These are phyloP conservation scores for Phaeosphaeria sp. DNA, from an alignment of 2,329 filamentous ascomycete species.

Conservation along the genomic window DNA sequence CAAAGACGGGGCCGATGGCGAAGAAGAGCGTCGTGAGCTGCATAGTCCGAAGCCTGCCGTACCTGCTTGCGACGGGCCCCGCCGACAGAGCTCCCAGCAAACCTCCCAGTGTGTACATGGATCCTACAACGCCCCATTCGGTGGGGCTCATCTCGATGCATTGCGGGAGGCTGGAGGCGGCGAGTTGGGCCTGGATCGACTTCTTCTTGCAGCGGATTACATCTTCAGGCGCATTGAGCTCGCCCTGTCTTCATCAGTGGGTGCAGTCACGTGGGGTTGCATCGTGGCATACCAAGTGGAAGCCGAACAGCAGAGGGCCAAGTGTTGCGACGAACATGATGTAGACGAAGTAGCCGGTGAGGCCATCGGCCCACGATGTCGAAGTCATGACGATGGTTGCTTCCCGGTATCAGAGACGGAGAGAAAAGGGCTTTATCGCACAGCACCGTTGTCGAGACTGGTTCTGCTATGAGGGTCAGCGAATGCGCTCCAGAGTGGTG, in stretches of 20 bases:
- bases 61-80: conserved; percentile 77
- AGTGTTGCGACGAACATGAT: conserved; percentile 78
- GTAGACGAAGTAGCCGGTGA: conserved; percentile 80
- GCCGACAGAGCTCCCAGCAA: conserved; percentile 80
- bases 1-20: conserved; percentile 74
- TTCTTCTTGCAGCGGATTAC: conserved; percentile 84
- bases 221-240: conserved; percentile 93
- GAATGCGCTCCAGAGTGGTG: conserved; percentile 5
- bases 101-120: conserved; percentile 89
- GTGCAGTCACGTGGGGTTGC: conserved; percentile 1
- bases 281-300: conserved; percentile 73
- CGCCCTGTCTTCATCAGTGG: conserved; percentile 65
- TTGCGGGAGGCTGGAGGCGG: conserved; percentile 62
- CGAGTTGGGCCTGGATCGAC: conserved; percentile 51
- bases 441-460: neutral
- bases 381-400: conserved; percentile 42
- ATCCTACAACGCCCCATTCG: conserved; percentile 85
- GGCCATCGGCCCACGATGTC: conserved; percentile 50
- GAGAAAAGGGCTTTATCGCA: neutral
- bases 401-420: conserved; percentile 10
- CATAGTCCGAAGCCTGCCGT: conserved; percentile 79
- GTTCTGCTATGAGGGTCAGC: conserved; percentile 11
- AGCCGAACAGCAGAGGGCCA: conserved; percentile 92
- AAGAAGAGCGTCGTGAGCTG: conserved; percentile 79
- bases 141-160: conserved; percentile 88